Base-by-base conservation (phyloP, 495 filamentous ascomycete genomes). In the Neurospora africana region DNA sequence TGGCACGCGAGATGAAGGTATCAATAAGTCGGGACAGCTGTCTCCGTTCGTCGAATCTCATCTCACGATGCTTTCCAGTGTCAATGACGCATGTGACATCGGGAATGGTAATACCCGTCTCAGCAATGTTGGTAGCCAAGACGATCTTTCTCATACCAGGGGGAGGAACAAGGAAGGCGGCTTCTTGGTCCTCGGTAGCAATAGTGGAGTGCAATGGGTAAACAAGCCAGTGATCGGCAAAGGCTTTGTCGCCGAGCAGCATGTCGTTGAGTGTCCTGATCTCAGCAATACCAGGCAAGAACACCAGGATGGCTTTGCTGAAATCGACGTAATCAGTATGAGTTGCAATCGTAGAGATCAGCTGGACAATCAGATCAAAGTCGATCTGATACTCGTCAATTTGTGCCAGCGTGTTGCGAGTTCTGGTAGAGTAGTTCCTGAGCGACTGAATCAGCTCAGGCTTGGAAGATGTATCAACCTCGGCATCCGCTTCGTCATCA, bases 81-180 rank as follows among this genome's bases (percentile, higher is more conserved):
- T 98, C 95, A 72, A 98, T 90, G 35, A 98, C 95, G 75, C 93
- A 96, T 5, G 95, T 98, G 41, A 98, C 90, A 79, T 98, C 95
- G 2, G 95, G 95, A 75, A 98, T 98, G 0, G 95, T 98, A 76
- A 98, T 97, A 82, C 94, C 94, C 1, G 95, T 98, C 77, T 98
- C 95, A 30, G 95, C 95, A 77, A 98, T 98, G 77, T 98, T 98
- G 10, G 95, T 99, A 6, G 95, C 93, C 65, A 97, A 87, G 5
- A 98, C 94, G 72, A 98, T 95, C 82, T 98, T 98, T 71, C 93
- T 86, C 47, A 88, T 85, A 8, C 93, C 95, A 19, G 85, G 85
- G 1, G 93, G 94, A 10, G 95, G 95, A 4, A 97, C 83, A 2
- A 91, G 83, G 78, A 99, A 98, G 2, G 94, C 95, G 61, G 89